Conservation (phyloP, 179 eudicot species). For the Beta macrorhiza region DNA sequence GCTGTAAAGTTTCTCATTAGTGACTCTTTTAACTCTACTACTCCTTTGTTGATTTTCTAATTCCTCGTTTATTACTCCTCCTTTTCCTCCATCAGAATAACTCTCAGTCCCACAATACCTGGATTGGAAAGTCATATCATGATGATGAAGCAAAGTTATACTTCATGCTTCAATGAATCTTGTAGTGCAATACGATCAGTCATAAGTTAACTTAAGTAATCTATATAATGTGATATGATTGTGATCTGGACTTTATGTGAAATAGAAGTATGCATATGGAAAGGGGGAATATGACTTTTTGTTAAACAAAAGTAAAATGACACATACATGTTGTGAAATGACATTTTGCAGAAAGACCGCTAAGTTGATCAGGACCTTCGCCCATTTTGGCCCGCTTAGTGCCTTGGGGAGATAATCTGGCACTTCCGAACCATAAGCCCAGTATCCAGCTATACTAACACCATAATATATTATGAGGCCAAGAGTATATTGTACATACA, state of each 20-base stretch:
- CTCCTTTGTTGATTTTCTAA: neutral
- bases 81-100: neutral
- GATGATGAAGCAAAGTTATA: neutral
- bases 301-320: conserved; percentile 5
- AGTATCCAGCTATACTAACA: conserved; percentile 54
- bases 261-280: neutral
- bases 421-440: conserved; percentile 62
- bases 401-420: conserved; percentile 51
- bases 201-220: neutral
- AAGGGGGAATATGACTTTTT: neutral
- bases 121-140: neutral
- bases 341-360: conserved; percentile 44
- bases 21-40: neutral
- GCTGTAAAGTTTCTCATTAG: neutral
- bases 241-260: neutral
- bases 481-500: conserved; percentile 43
- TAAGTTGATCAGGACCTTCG: conserved; percentile 45
- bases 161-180: neutral
- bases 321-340: conserved; percentile 60
- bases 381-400: conserved; percentile 56
- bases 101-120: neutral
- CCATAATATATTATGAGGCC: conserved; percentile 54
- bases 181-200: neutral
- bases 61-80: neutral
- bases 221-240: neutral